Percentiles rank a stretch among this genome's conserved stretches.
Evolutionary conservation across 2,329 filamentous ascomycete species (phyloP).

Genomic region (Coniochaeta sp.): DNA sequence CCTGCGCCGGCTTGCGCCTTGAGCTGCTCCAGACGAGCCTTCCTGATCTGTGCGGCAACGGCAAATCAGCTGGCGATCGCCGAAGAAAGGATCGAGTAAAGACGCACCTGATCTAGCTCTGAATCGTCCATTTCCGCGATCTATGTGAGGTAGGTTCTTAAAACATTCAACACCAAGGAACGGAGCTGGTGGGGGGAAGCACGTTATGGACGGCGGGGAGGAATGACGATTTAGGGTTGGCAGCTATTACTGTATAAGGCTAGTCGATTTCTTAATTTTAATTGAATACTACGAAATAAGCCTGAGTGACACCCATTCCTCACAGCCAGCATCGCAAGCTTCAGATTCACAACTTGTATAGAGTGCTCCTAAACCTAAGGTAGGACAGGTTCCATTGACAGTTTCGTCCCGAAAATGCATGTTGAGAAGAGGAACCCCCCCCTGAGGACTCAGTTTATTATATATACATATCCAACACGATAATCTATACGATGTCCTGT

Average conservation of each 20-base stretch:
- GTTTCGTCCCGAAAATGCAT: no score
- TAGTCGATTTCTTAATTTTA: neutral
- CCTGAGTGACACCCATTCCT: no score
- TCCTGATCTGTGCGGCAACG: constrained; percentile 59
- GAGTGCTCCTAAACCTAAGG: no score
- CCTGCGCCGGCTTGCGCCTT: constrained; percentile 59
- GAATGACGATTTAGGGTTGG: neutral
- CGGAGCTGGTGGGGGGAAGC: neutral
- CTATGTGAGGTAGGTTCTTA: neutral
- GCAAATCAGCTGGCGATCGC: neutral
- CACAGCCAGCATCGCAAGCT: no score
- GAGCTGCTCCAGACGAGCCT: constrained; percentile 87
- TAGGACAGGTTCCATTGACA: no score
- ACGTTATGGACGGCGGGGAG: neutral
- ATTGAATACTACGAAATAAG: neutral
- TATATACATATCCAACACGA: neutral
- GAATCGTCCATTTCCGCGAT: constrained; percentile 10
- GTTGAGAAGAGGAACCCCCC: neutral
- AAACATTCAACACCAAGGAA: neutral
- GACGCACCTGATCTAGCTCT: constrained; percentile 12
- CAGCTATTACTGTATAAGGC: neutral
- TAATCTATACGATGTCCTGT: no score
- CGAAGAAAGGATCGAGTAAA: neutral
- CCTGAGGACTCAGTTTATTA: neutral
- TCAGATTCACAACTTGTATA: no score